Conservation (phyloP, 2,329 filamentous ascomycete species). For the Dactylonectria estremocensis region DNA sequence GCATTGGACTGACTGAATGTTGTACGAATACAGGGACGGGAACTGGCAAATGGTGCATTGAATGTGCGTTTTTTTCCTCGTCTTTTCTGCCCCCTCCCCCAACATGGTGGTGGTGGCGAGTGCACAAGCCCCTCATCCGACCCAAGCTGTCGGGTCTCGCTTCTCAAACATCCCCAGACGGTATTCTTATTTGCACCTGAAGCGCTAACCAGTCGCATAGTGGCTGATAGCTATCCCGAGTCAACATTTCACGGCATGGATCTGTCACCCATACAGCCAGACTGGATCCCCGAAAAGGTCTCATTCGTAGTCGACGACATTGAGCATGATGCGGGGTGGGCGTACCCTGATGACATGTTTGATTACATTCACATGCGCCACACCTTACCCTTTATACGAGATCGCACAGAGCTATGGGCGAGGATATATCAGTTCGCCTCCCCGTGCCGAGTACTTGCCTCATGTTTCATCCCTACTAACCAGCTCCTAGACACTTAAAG, state of each 20-base stretch:
- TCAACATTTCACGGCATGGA: conserved; percentile 64
- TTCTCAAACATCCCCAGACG: too few relatives aligned
- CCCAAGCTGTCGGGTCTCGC: too few relatives aligned
- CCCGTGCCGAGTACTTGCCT: neutral
- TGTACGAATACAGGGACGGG: too few relatives aligned
- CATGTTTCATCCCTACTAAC: neutral
- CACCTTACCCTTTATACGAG: conserved; percentile 60
- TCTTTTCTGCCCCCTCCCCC: too few relatives aligned
- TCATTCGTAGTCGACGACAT: conserved; percentile 68
- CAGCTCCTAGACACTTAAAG: conserved; percentile 61
- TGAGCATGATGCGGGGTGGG: conserved; percentile 67
- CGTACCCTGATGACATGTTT: conserved; percentile 60
- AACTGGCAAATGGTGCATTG: too few relatives aligned
- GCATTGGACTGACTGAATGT: too few relatives aligned
- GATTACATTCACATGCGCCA: conserved; percentile 67
- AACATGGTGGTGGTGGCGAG: too few relatives aligned
- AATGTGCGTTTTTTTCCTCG: too few relatives aligned
- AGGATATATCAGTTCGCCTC: conserved; percentile 58
- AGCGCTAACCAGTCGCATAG: conserved; percentile 45
- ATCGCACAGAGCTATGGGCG: conserved; percentile 59
- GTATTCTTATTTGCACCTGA: too few relatives aligned
- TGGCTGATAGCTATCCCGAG: conserved; percentile 63
- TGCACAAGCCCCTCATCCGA: too few relatives aligned
- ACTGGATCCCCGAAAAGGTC: conserved; percentile 66
- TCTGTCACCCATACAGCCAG: conserved; percentile 67